A percentile compares a stretch with the other conserved stretches of the same genome.
phyloP scores from a whole-genome alignment of 371 early-diverging fungal species.

The Smittium mucronatum region DNA sequence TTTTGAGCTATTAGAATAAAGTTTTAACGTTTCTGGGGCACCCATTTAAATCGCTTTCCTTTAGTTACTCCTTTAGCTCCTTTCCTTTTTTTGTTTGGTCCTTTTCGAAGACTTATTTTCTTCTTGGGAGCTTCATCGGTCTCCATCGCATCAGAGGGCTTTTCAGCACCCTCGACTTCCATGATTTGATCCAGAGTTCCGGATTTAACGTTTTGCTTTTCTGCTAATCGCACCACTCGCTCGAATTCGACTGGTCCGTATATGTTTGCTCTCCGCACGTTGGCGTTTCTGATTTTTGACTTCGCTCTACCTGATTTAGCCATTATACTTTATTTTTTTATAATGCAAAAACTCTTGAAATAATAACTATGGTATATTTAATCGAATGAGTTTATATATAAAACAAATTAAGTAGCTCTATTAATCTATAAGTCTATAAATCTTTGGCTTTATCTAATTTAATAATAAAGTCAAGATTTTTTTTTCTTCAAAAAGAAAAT shows the following conservation, averaged over 20 bases:
- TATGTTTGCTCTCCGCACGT: slow-evolving; percentile 20
- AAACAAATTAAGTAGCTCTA: too few species aligned
- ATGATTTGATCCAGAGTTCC: slow-evolving; percentile 17
- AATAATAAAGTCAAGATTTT: too few species aligned
- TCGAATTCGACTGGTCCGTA: slow-evolving; percentile 29
- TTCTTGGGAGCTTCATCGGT: not conserved
- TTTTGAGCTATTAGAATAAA: too few species aligned
- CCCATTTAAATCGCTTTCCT: slow-evolving; percentile 7
- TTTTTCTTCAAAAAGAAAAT: too few species aligned
- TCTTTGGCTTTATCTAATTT: too few species aligned
- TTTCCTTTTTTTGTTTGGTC: not conserved
- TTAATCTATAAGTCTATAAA: too few species aligned
- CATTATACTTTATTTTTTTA: slow-evolving; percentile 13
- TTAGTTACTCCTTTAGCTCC: slow-evolving; percentile 4
- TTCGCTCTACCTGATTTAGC: slow-evolving; percentile 31
- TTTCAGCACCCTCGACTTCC: not conserved
- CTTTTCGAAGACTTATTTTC: not conserved
- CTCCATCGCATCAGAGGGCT: not conserved
- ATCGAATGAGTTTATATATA: too few species aligned
- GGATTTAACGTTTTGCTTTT: slow-evolving; percentile 19
- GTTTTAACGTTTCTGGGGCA: slow-evolving; percentile 10
- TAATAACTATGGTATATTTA: not conserved
- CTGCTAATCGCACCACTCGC: slow-evolving; percentile 29
- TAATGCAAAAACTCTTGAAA: not conserved
- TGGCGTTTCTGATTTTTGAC: slow-evolving; percentile 28